A percentile compares a stretch with the other conserved stretches of the same genome.
phyloP scores from a whole-genome alignment of 2,329 filamentous ascomycete genomes.

The Penicillium oxalicum region DNA sequence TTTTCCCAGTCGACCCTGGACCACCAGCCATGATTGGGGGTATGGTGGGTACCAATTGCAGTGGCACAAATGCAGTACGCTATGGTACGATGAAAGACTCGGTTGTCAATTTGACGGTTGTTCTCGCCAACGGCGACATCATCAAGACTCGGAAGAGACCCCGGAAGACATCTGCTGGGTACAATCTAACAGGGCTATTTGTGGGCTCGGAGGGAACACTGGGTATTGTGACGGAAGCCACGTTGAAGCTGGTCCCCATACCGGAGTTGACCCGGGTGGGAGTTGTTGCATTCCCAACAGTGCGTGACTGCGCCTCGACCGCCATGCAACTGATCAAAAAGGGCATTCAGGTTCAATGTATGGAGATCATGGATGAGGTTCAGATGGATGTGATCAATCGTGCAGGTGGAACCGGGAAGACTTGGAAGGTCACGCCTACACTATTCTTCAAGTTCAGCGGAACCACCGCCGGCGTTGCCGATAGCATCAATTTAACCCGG shows the following conservation, averaged over 20 bases:
- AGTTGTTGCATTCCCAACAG: conserved; percentile 54
- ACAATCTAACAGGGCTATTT: conserved; percentile 64
- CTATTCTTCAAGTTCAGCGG: conserved; percentile 60
- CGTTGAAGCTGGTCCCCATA: conserved; percentile 60
- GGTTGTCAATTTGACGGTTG: conserved; percentile 65
- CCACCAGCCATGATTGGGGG: conserved; percentile 55
- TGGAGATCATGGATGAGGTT: conserved; percentile 58
- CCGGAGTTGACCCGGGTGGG: conserved; percentile 61
- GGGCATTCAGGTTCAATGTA: conserved; percentile 62
- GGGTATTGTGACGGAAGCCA: conserved; percentile 65
- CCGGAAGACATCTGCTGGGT: conserved; percentile 64
- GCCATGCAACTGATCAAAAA: conserved; percentile 59
- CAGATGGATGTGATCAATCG: conserved; percentile 63
- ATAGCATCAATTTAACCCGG: conserved; percentile 67
- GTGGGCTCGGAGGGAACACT: conserved; percentile 66
- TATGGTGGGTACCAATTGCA: conserved; percentile 64
- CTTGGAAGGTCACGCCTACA: conserved; percentile 37
- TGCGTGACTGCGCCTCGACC: conserved; percentile 57
- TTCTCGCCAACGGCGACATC: conserved; percentile 61
- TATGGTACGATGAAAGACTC: conserved; percentile 75
- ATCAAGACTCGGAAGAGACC: conserved; percentile 58
- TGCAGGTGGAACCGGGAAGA: conserved; percentile 53
- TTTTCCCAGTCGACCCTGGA: conserved; percentile 86
- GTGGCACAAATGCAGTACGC: conserved; percentile 54
- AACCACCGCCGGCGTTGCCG: conserved; percentile 67